A percentile compares a stretch with the other conserved stretches of the same genome.
Conservation (phyloP, 495 filamentous ascomycete genomes). For the Penicillium flavigenum region DNA sequence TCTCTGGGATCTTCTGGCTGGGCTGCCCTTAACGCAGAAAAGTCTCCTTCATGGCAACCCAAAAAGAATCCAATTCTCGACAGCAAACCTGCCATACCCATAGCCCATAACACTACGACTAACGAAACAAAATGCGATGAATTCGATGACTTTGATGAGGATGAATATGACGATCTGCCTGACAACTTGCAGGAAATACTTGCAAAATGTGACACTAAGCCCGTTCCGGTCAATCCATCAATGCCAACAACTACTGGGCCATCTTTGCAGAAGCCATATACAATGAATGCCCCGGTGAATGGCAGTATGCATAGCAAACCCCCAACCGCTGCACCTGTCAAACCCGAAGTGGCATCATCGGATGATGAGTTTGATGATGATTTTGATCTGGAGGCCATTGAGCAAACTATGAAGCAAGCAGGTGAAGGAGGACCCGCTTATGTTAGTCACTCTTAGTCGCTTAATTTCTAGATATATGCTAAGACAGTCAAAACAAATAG, state of each 20-base stretch:
- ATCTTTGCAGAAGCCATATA: conserved; percentile 9
- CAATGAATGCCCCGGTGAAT: conserved; percentile 1
- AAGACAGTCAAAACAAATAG: conserved; percentile 44
- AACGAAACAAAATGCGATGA: conserved; percentile 39
- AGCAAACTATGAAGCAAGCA: conserved; percentile 43
- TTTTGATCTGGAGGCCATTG: conserved; percentile 45
- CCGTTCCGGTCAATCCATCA: conserved; percentile 50
- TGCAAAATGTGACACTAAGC: conserved; percentile 42
- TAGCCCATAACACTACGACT: conserved; percentile 48
- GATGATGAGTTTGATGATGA: conserved; percentile 49
- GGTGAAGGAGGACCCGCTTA: conserved; percentile 32
- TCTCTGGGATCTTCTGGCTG: conserved; percentile 23
- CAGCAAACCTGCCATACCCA: conserved; percentile 10
- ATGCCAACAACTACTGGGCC: conserved; percentile 14
- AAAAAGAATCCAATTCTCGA: conserved; percentile 5
- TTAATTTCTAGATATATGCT: conserved; percentile 41
- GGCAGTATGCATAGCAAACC: neutral
- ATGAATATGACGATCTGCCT: conserved; percentile 63
- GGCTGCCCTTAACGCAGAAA: conserved; percentile 20
- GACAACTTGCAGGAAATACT: conserved; percentile 45
- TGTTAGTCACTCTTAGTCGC: conserved; percentile 47
- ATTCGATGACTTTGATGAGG: conserved; percentile 64
- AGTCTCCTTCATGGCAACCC: conserved; percentile 12
- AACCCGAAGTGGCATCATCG: conserved; percentile 24
- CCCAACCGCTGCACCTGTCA: conserved; percentile 8